A percentile compares a stretch with the other conserved stretches of the same genome.
phyloP scores from a whole-genome alignment of 345 rosid species.

The Syzygium aqueum region DNA sequence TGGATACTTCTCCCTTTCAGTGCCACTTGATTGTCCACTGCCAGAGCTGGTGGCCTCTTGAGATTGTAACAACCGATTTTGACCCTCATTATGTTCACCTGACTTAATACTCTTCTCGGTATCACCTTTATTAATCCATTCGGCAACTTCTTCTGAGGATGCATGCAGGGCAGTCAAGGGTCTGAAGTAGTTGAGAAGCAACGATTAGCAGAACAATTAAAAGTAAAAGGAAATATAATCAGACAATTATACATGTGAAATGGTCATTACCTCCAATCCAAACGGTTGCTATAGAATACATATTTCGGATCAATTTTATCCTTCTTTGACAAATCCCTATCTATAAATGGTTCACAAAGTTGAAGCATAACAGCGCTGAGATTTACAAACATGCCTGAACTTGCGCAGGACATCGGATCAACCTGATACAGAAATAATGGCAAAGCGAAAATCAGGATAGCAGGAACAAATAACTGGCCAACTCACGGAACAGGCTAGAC shows the following conservation, averaged over 20 bases:
- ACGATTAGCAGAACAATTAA: constrained; percentile 4
- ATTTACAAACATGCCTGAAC: constrained; percentile 97
- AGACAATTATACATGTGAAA: not conserved
- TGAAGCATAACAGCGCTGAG: constrained; percentile 96
- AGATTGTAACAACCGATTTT: constrained; percentile 56
- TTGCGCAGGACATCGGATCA: constrained; percentile 88
- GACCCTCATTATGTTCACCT: constrained; percentile 25
- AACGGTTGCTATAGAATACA: constrained; percentile 57
- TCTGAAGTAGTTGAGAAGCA: constrained; percentile 25
- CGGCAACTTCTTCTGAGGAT: constrained; percentile 84
- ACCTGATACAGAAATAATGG: constrained; percentile 39
- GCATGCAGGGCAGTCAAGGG: constrained; percentile 86
- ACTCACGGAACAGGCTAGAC: not conserved
- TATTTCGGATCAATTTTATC: constrained; percentile 86
- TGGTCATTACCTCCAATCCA: constrained; percentile 68
- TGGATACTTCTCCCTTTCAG: constrained; percentile 34
- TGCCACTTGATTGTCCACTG: constrained; percentile 22
- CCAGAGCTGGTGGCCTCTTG: constrained; percentile 76
- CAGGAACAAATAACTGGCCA: not conserved
- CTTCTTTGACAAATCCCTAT: constrained; percentile 61
- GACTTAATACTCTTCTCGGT: constrained; percentile 15
- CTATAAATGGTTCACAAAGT: constrained; percentile 89
- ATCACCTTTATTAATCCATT: constrained; percentile 58
- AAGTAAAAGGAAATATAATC: not conserved
- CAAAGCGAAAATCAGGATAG: not conserved